Evolutionary conservation across 1,284 basidiomycete species (phyloP).

Genomic region (Calocybe gambosa): DNA sequence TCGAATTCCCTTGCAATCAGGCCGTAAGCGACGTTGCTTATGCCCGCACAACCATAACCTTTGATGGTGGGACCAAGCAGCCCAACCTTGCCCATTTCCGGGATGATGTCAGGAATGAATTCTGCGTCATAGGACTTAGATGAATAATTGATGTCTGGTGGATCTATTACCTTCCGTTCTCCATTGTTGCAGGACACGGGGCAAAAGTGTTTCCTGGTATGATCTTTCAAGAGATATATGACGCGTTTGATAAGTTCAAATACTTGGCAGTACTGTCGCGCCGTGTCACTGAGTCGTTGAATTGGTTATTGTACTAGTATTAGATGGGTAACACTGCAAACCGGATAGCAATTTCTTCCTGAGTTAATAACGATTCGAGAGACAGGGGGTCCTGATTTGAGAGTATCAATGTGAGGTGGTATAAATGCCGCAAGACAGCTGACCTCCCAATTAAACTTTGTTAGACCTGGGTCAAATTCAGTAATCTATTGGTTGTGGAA

Average conservation of each 20-base stretch:
- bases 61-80: slow-evolving; percentile 88
- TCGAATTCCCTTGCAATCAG: slow-evolving; percentile 93
- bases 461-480: slow-evolving; percentile 31
- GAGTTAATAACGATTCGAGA: slow-evolving; percentile 74
- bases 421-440: slow-evolving; percentile 5
- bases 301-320: slow-evolving; percentile 6
- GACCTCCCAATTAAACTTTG: slow-evolving; percentile 69
- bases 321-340: slow-evolving; percentile 28
- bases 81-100: slow-evolving; percentile 91
- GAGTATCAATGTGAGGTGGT: neutral
- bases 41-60: slow-evolving; percentile 95
- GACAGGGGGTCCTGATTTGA: slow-evolving; percentile 44
- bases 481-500: neutral
- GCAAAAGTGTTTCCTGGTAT: slow-evolving; percentile 69
- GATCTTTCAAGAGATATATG: neutral
- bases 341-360: slow-evolving; percentile 90
- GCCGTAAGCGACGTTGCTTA: slow-evolving; percentile 87
- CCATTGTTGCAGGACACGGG: slow-evolving; percentile 83
- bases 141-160: neutral
- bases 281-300: slow-evolving; percentile 59
- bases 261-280: slow-evolving; percentile 80
- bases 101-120: slow-evolving; percentile 75
- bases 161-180: slow-evolving; percentile 66
- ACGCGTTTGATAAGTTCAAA: slow-evolving; percentile 14
- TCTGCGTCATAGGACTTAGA: slow-evolving; percentile 34